Evolutionary conservation across 805 yeast genomes (phyloP).

Genomic region (Barnettozyma botsteinii): DNA sequence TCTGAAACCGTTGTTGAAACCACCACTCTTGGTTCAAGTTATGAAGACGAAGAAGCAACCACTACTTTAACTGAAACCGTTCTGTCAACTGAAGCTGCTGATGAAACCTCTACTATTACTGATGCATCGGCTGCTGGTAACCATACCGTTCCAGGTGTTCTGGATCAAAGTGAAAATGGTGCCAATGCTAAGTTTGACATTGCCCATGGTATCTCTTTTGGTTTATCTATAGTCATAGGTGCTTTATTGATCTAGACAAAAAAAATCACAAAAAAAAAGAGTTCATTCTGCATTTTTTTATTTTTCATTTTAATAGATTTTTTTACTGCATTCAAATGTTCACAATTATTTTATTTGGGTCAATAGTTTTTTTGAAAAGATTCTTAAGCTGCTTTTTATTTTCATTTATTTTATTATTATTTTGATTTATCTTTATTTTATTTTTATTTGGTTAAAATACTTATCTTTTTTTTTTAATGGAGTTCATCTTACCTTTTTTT

Average conservation of each 20-base stretch:
- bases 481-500: conserved; percentile 2
- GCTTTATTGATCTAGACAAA: conserved; percentile 11
- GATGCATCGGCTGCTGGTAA: conserved; percentile 4
- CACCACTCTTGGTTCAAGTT: conserved; percentile 32
- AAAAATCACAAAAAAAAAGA: background rate
- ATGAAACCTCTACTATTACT: conserved; percentile 3
- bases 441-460: background rate
- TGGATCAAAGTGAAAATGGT: conserved; percentile 28
- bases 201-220: conserved; percentile 4
- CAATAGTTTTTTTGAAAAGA: too few relatives aligned
- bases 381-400: background rate
- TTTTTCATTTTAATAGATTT: background rate
- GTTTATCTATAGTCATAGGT: conserved; percentile 9
- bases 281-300: background rate
- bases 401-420: background rate
- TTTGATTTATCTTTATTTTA: background rate
- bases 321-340: too few relatives aligned
- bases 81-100: conserved; percentile 4
- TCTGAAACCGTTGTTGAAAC: conserved; percentile 11
- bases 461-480: background rate
- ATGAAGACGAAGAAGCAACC: conserved; percentile 4
- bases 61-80: too few relatives aligned
- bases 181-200: conserved; percentile 1
- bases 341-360: too few relatives aligned
- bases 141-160: conserved; percentile 26